phyloP scores from a whole-genome alignment of 176 grass and related monocot species.

The Aegilops tauschii region DNA sequence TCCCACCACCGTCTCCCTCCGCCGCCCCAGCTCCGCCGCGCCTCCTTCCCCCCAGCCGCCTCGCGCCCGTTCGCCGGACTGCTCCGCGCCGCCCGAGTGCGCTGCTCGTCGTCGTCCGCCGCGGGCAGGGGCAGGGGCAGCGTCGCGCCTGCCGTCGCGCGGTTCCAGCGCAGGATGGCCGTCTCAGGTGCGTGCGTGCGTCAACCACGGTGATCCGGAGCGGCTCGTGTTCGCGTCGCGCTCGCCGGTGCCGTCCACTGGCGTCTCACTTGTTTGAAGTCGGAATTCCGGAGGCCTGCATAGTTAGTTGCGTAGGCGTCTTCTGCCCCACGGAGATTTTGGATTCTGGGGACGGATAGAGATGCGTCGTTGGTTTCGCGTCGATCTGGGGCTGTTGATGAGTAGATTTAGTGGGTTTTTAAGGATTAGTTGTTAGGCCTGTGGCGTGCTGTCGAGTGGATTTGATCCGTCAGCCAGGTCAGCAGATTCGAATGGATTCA shows the following conservation, averaged over 20 bases:
- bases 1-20: background rate
- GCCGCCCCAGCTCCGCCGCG: background rate
- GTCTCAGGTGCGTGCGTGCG: conserved; percentile 34
- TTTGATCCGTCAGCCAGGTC: background rate
- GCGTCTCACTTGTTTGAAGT: background rate
- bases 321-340: background rate
- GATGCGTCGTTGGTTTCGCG: background rate
- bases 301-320: background rate
- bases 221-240: background rate
- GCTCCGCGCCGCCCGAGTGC: background rate
- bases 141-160: conserved; percentile 18
- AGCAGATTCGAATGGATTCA: background rate
- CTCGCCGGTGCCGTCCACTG: background rate
- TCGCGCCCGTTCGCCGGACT: conserved; percentile 1
- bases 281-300: background rate
- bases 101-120: background rate
- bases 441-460: background rate
- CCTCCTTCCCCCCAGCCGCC: conserved; percentile 14
- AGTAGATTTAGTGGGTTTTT: no score
- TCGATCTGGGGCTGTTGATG: background rate
- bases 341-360: background rate
- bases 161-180: conserved; percentile 59
- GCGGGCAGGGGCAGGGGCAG: no score
- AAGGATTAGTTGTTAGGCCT: no score
- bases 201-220: background rate